Percentiles rank a stretch among this genome's conserved stretches.
phyloP scores from a whole-genome alignment of 2,329 filamentous ascomycete species.

The Massarina eburnea region DNA sequence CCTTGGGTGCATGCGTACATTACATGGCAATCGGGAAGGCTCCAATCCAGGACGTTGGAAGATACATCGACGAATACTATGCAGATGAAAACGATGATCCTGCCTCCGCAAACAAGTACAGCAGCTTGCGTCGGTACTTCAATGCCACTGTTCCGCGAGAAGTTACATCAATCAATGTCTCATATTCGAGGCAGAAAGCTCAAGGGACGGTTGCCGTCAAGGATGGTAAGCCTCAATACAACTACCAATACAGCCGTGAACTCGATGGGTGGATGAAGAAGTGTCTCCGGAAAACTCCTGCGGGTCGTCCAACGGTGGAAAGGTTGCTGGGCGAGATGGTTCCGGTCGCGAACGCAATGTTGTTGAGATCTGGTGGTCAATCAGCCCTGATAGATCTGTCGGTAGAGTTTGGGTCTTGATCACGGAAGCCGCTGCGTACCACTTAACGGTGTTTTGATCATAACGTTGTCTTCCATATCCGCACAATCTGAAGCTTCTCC shows the following conservation, averaged over 20 bases:
- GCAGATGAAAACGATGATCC: conserved; percentile 2
- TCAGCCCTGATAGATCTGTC: conserved; percentile 22
- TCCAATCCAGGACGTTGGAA: conserved; percentile 13
- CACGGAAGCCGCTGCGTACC: background rate
- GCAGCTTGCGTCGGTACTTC: conserved; percentile 12
- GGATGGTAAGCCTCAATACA: conserved; percentile 1
- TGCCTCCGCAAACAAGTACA: conserved; percentile 5
- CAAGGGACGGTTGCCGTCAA: conserved; percentile 1
- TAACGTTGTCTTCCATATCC: conserved; percentile 67
- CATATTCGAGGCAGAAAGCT: conserved; percentile 11
- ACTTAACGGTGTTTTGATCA: conserved; percentile 3
- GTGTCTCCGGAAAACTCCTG: conserved; percentile 11
- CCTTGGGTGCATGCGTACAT: conserved; percentile 33
- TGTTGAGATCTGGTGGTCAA: conserved; percentile 19
- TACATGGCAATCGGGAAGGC: conserved; percentile 25
- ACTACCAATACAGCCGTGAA: conserved; percentile 24
- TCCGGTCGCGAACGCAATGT: conserved; percentile 10
- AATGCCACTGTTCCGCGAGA: conserved; percentile 19
- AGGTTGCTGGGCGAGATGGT: conserved; percentile 17
- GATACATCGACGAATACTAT: background rate
- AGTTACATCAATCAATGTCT: conserved; percentile 26
- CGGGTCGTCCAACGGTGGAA: conserved; percentile 10
- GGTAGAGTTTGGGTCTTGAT: conserved; percentile 7
- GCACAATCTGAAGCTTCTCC: conserved; percentile 89
- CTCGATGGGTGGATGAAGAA: conserved; percentile 30